Evolutionary conservation across 2,329 filamentous ascomycete species (phyloP), one percentile per base, ranked within the genome.

Genomic region (Penicillium digitatum): DNA sequence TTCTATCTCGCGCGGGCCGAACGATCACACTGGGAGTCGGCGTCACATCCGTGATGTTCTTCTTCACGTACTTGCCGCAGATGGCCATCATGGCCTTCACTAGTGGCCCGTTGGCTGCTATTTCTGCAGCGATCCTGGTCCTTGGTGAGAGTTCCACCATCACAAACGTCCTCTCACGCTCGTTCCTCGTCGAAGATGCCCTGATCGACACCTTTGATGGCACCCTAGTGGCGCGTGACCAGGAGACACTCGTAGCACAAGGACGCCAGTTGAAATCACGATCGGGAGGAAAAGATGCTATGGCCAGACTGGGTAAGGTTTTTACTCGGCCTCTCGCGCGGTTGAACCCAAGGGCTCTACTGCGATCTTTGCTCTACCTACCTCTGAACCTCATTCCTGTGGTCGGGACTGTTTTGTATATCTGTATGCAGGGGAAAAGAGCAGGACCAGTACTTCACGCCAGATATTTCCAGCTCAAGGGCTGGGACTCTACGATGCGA

Each of bases 371-470:
- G 60, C 83, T 96, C 76, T 94, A 95, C 70, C 79, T 96, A 39
- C 92, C 93, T 11, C 80, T 97, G 57, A 97, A 96, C 76, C 91
- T 96, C 69, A 91, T 97, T 49, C 93, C 93, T 0, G 81, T 96
- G 0, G 83, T 96, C 18, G 93, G 93, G 6, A 96, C 92, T 0
- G 77, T 86, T 8, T 76, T 91, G 5, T 97, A 95, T 72, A 81
- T 96, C 32, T 71, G 88, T 27, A 70, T 95, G 16, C 90, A 96
- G 72, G 88, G 87, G 72, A 73, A 72, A 65, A 78, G 76, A 55
- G 70, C 76, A 26, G 84, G 81, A 2, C 83, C 84, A 38, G 76
- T 76, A 0, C 77, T 79, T 35, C 81, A 84, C 67, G 69, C 72
- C 3, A 72, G 94, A 74, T 96, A 96, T 74, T 96, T 96, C 72